Evolutionary conservation across 1,284 basidiomycete genomes (phyloP), one percentile per base, ranked within the genome.

Genomic region (Ceratobasidium sp.): DNA sequence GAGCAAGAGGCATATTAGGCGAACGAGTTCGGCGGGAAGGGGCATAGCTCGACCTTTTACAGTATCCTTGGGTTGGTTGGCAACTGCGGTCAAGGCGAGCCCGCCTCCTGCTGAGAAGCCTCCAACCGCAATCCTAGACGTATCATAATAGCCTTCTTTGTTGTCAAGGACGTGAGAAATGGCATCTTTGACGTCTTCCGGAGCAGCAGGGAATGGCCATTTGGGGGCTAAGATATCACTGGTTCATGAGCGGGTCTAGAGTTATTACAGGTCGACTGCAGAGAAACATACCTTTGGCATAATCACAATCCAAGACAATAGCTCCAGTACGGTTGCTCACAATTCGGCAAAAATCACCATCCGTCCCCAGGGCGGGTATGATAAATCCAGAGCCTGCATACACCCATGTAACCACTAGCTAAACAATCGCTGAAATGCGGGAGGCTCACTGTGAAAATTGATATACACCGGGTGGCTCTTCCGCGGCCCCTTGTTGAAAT

Each of bases 151-250:
- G 8, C 59, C 73, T 55, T 52, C 76, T 18, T 44, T 38, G 64
- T 77, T 77, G 4, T 41, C 52, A 27, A 50, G 14, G 41, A 69
- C 66, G 44, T 69, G 57, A 23, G 44, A 44, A 23, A 77, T 44
- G 18, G 70, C 35, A 23, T 69, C 66, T 20, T 62, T 59, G 23
- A 59, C 55, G 27, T 77, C 76, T 8, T 77, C 59, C 4, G 48
- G 57, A 7, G 76, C 76, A 16, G 76, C 76, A 3, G 76, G 76
- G 30, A 77, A 77, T n/a, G 76, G 76, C 38, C 57, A 44, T 33
- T 68, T 57, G n/a, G 76, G 76, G 38, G 66, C 65, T 62, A 14
- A n/a, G 27, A 8, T 18, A 46, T 20, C 8, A 16, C 8, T 33
- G 5, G 27, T 48, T 30, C 16, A 35, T 30, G 38, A 38, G 16